phyloP scores from a whole-genome alignment of 1,284 basidiomycete species.

The Prillingera fragicola region DNA sequence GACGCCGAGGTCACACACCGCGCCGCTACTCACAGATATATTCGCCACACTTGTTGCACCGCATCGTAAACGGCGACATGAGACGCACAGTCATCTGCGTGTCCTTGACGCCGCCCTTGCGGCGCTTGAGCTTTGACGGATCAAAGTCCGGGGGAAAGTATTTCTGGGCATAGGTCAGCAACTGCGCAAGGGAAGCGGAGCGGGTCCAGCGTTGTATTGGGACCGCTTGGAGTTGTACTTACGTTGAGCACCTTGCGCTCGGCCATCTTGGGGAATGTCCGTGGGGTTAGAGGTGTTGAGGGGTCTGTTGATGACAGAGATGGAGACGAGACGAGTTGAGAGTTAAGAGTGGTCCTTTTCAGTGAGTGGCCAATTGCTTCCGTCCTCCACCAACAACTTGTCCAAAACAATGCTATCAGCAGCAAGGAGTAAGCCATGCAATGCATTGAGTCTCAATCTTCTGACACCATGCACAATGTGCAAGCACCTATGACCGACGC shows the following conservation, averaged over 20 bases:
- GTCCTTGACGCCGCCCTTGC: conserved; percentile 68
- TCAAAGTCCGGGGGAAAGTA: conserved; percentile 75
- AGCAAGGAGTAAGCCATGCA: too few relatives aligned
- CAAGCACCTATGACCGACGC: too few relatives aligned
- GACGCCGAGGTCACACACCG: too few relatives aligned
- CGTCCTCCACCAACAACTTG: too few relatives aligned
- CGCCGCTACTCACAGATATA: conserved; percentile 70
- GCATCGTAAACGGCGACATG: conserved; percentile 99
- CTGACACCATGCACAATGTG: too few relatives aligned
- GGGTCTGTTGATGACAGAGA: background rate
- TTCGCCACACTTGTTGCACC: conserved; percentile 91
- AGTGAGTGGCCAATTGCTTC: too few relatives aligned
- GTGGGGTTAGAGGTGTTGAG: background rate
- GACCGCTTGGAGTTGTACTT: conserved; percentile 16
- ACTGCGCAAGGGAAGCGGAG: background rate
- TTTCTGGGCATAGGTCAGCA: background rate
- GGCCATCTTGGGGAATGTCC: conserved; percentile 59
- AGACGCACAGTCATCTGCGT: conserved; percentile 93
- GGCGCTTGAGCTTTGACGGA: conserved; percentile 87
- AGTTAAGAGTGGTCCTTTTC: too few relatives aligned
- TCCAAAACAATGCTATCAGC: too few relatives aligned
- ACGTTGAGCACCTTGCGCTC: conserved; percentile 80
- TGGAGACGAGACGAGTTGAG: background rate
- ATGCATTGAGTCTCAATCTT: too few relatives aligned
- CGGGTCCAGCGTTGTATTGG: background rate